Base-by-base conservation (phyloP, 306 rosid genomes). In the Quercus dentata region DNA sequence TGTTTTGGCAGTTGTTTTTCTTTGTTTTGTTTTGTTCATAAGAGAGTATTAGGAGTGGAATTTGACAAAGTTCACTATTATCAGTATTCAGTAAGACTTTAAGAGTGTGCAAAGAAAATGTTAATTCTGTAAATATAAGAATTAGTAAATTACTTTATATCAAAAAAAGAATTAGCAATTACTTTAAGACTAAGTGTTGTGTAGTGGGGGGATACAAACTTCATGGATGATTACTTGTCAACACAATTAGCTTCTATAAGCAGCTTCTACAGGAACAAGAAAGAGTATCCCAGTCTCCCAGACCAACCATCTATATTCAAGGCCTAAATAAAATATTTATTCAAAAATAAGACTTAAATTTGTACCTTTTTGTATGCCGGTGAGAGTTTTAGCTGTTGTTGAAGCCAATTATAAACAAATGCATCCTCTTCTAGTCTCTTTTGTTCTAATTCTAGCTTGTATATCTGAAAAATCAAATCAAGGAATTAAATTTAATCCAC, bases 371-470 rank as follows among this genome's bases (percentile, higher is more conserved):
- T 87, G 89, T 92, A 94, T 41, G 97, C 98, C 6, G 97, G 97
- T 38, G 95, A 95, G 77, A 92, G 94, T 85, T 91, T 91, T 75
- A 92, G 94, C 87, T 95, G 98, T 84, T 91, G 92, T 89, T 92
- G 97, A 74, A 95, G 95, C 83, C 91, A 92, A 61, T 91, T 95
- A 83, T 91, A 92, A 49, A 92, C 99, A 83, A 83, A 86, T 73
- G 96, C 93, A 88, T 95, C 99, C 82, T 92, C 98, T 77, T 92
- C 97, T 71, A 95, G 85, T 81, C 94, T 87, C 81, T 90, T 91
- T 83, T 90, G 95, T 81, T 95, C 97, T 76, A 86, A 72, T 78
- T 92, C 97, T 52, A 95, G 86, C 90, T 92, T 92, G 88, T 80
- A 85, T 84, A 91, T 86, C 98, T 94, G 90, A 86, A 81, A 90